Conservation (phyloP, 306 rosid species). For the Casuarina glauca region DNA sequence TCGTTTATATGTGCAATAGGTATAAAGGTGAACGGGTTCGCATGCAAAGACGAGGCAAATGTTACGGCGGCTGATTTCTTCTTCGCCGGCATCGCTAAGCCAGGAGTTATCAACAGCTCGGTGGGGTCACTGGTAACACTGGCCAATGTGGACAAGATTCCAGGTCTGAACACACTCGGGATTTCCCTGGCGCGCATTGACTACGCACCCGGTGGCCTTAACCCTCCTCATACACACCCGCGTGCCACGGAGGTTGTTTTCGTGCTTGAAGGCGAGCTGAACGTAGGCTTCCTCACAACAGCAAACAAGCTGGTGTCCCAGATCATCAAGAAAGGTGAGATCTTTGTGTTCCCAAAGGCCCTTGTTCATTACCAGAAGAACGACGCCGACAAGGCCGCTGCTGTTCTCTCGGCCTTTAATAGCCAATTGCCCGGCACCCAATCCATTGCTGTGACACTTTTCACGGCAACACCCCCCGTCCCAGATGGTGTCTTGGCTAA, state of each 20-base stretch:
- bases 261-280: slow-evolving; percentile 48
- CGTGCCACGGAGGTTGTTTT: slow-evolving; percentile 53
- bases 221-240: slow-evolving; percentile 66
- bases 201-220: slow-evolving; percentile 44
- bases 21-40: slow-evolving; percentile 56
- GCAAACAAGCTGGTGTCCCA: slow-evolving; percentile 44
- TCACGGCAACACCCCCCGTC: slow-evolving; percentile 41
- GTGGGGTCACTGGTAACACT: slow-evolving; percentile 45
- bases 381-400: slow-evolving; percentile 38
- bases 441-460: slow-evolving; percentile 40
- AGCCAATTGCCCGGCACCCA: slow-evolving; percentile 58
- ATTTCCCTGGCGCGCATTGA: slow-evolving; percentile 50
- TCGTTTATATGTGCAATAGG: slow-evolving; percentile 21
- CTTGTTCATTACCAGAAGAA: slow-evolving; percentile 52
- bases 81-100: slow-evolving; percentile 42
- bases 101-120: slow-evolving; percentile 46
- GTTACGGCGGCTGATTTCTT: slow-evolving; percentile 52
- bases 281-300: slow-evolving; percentile 51
- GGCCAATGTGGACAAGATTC: slow-evolving; percentile 50
- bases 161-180: slow-evolving; percentile 59
- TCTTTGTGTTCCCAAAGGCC: slow-evolving; percentile 54
- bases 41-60: slow-evolving; percentile 49
- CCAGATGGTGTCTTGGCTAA: slow-evolving; percentile 41
- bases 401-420: slow-evolving; percentile 45
- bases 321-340: slow-evolving; percentile 45